Conservation (phyloP, 1,284 basidiomycete genomes). For the Trametes polyzona region DNA sequence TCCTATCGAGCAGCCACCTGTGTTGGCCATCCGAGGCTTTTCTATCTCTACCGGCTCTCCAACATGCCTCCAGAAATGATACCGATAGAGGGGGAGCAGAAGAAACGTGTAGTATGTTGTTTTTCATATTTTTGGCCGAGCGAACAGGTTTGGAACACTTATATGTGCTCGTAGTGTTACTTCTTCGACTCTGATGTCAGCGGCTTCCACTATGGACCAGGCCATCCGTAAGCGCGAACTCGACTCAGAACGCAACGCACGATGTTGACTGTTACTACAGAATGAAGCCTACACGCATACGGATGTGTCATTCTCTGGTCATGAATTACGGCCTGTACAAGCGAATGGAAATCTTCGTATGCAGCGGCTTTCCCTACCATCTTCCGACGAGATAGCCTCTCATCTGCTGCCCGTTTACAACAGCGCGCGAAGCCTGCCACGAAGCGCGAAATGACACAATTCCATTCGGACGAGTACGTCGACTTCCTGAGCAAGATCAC, state of each 20-base stretch:
- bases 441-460: conserved; percentile 96
- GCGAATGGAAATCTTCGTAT: conserved; percentile 96
- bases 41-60: not conserved
- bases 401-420: not conserved
- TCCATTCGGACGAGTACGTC: conserved; percentile 94
- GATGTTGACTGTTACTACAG: conserved; percentile 42
- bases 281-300: conserved; percentile 97
- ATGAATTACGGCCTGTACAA: conserved; percentile 99
- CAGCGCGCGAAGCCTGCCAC: conserved; percentile 99
- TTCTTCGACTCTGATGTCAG: conserved; percentile 99
- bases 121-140: not conserved
- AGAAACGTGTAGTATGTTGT: conserved; percentile 79
- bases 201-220: conserved; percentile 98
- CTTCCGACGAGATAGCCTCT: not conserved
- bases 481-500: conserved; percentile 87
- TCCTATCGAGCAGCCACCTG: conserved; percentile 8
- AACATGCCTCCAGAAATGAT: conserved; percentile 60
- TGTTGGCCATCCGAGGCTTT: not conserved
- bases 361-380: conserved; percentile 36
- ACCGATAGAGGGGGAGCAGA: conserved; percentile 72
- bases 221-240: conserved; percentile 76
- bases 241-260: not conserved
- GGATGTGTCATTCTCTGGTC: conserved; percentile 99
- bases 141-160: not conserved
- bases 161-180: conserved; percentile 69